phyloP scores from a whole-genome alignment of 2,329 filamentous ascomycete species.

The Cladosporium velox region DNA sequence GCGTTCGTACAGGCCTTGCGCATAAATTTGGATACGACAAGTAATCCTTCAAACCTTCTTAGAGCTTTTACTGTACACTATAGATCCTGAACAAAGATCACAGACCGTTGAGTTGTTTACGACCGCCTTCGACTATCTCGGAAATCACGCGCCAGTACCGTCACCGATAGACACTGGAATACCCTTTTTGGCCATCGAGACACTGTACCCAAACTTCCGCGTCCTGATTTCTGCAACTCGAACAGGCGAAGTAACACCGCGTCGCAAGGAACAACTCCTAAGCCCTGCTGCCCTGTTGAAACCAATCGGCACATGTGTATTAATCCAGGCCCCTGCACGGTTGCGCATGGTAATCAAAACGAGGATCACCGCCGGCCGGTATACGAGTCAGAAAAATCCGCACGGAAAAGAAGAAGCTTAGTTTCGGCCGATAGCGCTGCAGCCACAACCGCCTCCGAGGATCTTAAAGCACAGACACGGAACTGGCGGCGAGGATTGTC shows the following conservation, averaged over 20 bases:
- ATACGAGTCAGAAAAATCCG: conserved; percentile 7
- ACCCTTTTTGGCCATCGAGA: neutral
- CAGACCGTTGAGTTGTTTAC: neutral
- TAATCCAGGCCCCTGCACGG: conserved; percentile 20
- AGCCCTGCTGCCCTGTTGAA: neutral
- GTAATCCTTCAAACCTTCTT: neutral
- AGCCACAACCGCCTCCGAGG: conserved; percentile 5
- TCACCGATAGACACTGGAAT: neutral
- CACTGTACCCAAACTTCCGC: neutral
- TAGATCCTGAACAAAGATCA: neutral
- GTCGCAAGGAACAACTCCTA: neutral
- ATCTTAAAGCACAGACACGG: neutral
- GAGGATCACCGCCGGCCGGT: conserved; percentile 45
- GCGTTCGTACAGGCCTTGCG: neutral
- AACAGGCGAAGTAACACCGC: neutral
- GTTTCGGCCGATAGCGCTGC: neutral
- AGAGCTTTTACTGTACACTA: neutral
- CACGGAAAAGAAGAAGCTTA: neutral
- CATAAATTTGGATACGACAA: neutral
- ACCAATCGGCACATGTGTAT: neutral
- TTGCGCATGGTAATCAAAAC: conserved; percentile 57
- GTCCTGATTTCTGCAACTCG: neutral
- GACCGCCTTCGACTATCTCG: neutral
- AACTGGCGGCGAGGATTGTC: neutral
- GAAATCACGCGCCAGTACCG: neutral